Base-by-base conservation (phyloP, 202 grass and related monocot species). In the Tripidium arundinaceum region DNA sequence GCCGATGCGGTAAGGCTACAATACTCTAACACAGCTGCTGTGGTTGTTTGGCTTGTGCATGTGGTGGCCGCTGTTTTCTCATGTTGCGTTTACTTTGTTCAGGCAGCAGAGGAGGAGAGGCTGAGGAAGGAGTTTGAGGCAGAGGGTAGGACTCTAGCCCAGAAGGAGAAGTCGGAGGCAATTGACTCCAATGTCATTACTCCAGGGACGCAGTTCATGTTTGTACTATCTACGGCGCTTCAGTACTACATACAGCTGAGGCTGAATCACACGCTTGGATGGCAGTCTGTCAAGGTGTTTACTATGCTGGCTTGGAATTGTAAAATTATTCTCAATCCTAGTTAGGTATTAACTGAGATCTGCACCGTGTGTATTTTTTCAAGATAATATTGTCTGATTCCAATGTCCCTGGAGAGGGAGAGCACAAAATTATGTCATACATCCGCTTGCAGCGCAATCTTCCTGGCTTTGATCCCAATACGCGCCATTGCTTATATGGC, bases 351-450 rank as follows among this genome's bases (percentile, higher is more conserved):
- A 81, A 84, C 81, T 33, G 72, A 46, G 33, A 58, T 86, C 60
- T 90, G 77, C 57, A 62, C 83, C 74, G 31, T 59, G 22, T 87
- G 58, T 82, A 61, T 93, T 89, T 87, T 87, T 91, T 66, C 54
- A 86, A 99, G 96, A 88, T 99, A 75, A 84, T 99, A 41, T 74
- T 99, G 78, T 99, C 96, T 21, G 96, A 99, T 86, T 94, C 92
- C 5, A 99, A 99, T 83, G 96, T 99, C 45, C 96, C 92, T 86
- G 92, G 96, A 49, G 96, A 99, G 85, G 92, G 96, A 28, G 92
- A 95, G 71, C 92, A 99, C 69, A 95, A 99, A 86, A 83, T 99
- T 69, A 99, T 99, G 92, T 95, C 96, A 64, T 99, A 99, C 76
- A 95, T 99, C 49, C 90, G 96, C 7, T 62, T 95, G 66, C 96